Evolutionary conservation across 1,139 yeast species (phyloP).

Genomic region (Chernovozyma sophiae-reginae): DNA sequence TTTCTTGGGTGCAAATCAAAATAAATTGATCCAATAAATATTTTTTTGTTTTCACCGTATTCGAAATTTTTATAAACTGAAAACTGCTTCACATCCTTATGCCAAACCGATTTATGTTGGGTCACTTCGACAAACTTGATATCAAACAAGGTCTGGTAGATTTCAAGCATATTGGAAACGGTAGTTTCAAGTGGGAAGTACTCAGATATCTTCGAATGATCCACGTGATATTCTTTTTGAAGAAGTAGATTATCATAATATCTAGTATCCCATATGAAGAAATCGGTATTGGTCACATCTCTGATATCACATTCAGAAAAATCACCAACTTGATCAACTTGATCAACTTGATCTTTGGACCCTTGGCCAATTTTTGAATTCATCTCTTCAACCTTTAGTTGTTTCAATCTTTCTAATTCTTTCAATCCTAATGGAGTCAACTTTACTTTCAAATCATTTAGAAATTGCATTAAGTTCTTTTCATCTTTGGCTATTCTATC

Average conservation of each 20-base stretch:
- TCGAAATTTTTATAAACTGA: constrained; percentile 61
- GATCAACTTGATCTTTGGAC: constrained; percentile 24
- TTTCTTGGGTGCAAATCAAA: constrained; percentile 83
- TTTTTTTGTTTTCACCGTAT: constrained; percentile 42
- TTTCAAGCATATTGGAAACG: constrained; percentile 59
- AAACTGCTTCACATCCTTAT: constrained; percentile 69
- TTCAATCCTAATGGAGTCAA: constrained; percentile 54
- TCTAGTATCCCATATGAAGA: constrained; percentile 72
- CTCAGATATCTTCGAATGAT: constrained; percentile 66
- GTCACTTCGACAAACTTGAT: constrained; percentile 58
- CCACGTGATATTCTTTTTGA: constrained; percentile 67
- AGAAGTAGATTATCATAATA: constrained; percentile 62
- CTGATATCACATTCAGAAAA: not conserved
- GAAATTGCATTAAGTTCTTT: constrained; percentile 53
- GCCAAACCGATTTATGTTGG: constrained; percentile 50
- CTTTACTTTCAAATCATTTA: constrained; percentile 56
- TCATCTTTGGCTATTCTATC: constrained; percentile 76
- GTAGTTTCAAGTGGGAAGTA: constrained; percentile 74
- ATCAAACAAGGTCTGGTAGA: constrained; percentile 66
- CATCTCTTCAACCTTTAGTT: constrained; percentile 53
- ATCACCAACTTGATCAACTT: not conserved
- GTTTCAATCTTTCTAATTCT: constrained; percentile 48
- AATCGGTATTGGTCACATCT: constrained; percentile 11
- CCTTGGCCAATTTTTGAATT: constrained; percentile 36
- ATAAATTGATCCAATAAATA: constrained; percentile 73